Base-by-base conservation (phyloP, 371 early-diverging fungal species). In the Lichtheimia corymbifera region DNA sequence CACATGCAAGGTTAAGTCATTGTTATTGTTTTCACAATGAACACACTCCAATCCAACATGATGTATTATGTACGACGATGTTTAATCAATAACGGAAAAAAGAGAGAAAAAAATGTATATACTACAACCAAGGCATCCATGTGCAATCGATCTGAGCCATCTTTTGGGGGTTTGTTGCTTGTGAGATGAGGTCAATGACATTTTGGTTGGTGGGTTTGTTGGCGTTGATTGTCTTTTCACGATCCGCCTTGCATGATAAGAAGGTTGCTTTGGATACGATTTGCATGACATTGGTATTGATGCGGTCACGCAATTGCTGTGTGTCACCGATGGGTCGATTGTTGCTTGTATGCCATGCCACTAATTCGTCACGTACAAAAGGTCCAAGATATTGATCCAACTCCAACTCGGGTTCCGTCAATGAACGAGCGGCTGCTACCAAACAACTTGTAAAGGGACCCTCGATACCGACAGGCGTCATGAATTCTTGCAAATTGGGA, bases 401-500 rank as follows among this genome's bases (percentile, higher is more conserved):
- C 41, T 93, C 94, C 49, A 88, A 84, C 81, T 88, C 91, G 47
- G 90, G 90, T 55, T 91, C 92, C 0, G 90, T 85, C 56, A 96
- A 66, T 20, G 90, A 84, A 20, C 89, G 83, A 0, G 89, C 92
- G 12, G 93, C 87, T 18, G 93, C 88, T 83, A 95, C 86, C 22
- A 96, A 57, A 20, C 88, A 86, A 50, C 87, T 84, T 15, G 91
- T 85, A 58, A 97, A 95, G 3, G 92, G 79, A 1, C 99, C 98
- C 59, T 97, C 97, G 7, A 98, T 81, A 0, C 97, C 97, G 24
- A 91, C 85, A 18, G 93, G 90, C 0, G 93, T 93, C 47, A 98
- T 90, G 71, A 96, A 96, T 45, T 89, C 80, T 83, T 97, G 97
- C 53, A 99, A 83, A 71, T 93, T 95, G 30, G 99, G 98, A 11